Base-by-base conservation (phyloP, 345 rosid species). In the Syzygium oleosum region DNA sequence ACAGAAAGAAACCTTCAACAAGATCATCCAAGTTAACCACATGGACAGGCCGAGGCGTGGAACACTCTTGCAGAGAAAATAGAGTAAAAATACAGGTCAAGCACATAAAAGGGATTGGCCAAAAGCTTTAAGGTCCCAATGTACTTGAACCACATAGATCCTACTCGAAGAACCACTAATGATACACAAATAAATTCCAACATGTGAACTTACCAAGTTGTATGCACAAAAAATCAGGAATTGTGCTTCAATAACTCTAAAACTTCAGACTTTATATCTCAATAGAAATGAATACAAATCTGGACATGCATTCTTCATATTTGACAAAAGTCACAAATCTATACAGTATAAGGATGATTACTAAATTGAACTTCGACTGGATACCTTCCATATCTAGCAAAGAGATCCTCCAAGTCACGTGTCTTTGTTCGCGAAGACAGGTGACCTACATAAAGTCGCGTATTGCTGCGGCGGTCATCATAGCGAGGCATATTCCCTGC, bases 1-100 rank as follows among this genome's bases (percentile, higher is more conserved):
- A 95, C 90, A 93, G 96, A 93, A 94, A 93, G 86, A 96, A 94
- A 96, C 98, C 98, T 97, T 97, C 99, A 97, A 96, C 94, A 96
- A 96, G 95, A 97, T 95, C 96, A 95, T 95, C 92, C 92, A 90
- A 91, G 99, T 97, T 94, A 95, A 91, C 93, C 93, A 88, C 88
- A 89, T 93, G 85, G 91, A 91, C 92, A 89, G 86, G 88, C 87
- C 89, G 92, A 86, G 87, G 93, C 89, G 59, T 87, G 87, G 92
- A 92, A 89, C 91, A 88, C 88, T 92, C 93, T 92, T 89, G 90
- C 91, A 90, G 58, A 88, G 90, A 91, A 87, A 89, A 86, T 90
- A 86, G 90, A 83, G 90, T 87, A 88, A 89, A 85, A 79, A 63
- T 77, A 65, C 59, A 84, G 85, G 63, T 87, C 87, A 90, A 88